phyloP scores from a whole-genome alignment of 2,329 filamentous ascomycete species.

The Colletotrichum filicis region DNA sequence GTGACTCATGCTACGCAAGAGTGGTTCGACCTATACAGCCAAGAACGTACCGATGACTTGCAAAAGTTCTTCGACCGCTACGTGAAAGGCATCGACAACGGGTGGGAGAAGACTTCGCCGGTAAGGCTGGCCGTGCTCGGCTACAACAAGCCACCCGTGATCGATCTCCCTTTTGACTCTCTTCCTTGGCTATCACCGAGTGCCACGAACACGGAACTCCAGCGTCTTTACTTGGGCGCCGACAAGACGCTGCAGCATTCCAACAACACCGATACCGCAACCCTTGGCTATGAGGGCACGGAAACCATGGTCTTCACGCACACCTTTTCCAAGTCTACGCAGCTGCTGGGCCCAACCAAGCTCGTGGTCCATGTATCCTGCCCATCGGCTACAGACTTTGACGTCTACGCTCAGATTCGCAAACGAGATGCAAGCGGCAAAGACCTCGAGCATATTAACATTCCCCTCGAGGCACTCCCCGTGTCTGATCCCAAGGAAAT shows the following conservation, averaged over 20 bases:
- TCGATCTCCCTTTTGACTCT: background rate
- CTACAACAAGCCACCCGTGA: conserved; percentile 3
- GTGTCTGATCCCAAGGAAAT: background rate
- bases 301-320: background rate
- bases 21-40: conserved; percentile 43
- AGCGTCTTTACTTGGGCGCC: background rate
- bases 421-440: conserved; percentile 5
- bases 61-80: conserved; percentile 38
- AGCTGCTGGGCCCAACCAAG: conserved; percentile 7
- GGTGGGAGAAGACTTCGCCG: conserved; percentile 36
- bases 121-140: conserved; percentile 20
- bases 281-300: background rate
- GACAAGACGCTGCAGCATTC: background rate
- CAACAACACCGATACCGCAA: background rate
- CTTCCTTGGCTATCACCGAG: background rate
- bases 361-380: conserved; percentile 9
- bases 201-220: background rate
- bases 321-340: background rate
- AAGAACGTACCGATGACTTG: conserved; percentile 37
- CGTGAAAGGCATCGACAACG: conserved; percentile 18
- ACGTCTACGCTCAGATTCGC: conserved; percentile 3
- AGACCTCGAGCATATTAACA: conserved; percentile 7
- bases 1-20: conserved; percentile 39
- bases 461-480: background rate
- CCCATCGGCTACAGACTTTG: background rate